Conservation (phyloP, 768 basidiomycete genomes). For the Podaxis sp. region DNA sequence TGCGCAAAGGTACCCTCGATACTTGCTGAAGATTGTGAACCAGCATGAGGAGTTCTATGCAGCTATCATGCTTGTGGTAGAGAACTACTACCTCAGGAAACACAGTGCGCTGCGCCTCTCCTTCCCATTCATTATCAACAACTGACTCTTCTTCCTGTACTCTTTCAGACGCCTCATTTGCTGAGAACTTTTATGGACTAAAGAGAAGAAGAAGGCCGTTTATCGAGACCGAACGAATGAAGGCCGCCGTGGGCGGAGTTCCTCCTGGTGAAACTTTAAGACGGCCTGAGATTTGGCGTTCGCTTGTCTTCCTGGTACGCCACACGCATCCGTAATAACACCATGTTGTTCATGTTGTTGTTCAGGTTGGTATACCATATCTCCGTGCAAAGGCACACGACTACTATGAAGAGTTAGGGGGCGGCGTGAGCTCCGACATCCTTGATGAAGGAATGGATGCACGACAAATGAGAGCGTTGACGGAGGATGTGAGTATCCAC, state of each 20-base stretch:
- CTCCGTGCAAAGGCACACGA: constrained; percentile 86
- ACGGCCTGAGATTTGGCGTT: constrained; percentile 67
- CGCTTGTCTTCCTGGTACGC: constrained; percentile 78
- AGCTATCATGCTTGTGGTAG: constrained; percentile 82
- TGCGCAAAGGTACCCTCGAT: constrained; percentile 91
- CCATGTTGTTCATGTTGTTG: constrained; percentile 1
- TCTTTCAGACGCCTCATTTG: constrained; percentile 79
- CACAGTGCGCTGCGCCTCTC: constrained; percentile 57
- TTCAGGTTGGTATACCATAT: constrained; percentile 86
- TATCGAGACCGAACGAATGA: constrained; percentile 67
- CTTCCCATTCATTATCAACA: neutral
- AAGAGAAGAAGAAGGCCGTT: constrained; percentile 75
- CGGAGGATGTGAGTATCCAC: constrained; percentile 48
- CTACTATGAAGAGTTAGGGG: constrained; percentile 88
- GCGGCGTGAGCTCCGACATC: constrained; percentile 69
- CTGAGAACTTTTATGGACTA: constrained; percentile 95
- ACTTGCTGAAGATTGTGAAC: constrained; percentile 88
- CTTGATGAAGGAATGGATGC: constrained; percentile 51
- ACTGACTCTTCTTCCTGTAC: neutral
- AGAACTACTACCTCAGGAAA: constrained; percentile 85
- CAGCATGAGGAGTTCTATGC: constrained; percentile 97
- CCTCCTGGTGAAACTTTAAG: constrained; percentile 67
- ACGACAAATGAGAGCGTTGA: constrained; percentile 44
- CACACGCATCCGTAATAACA: neutral
- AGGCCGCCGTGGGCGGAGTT: constrained; percentile 65